Conservation (phyloP, 352 stramenopile species). For the Phytopythium sindhum region DNA sequence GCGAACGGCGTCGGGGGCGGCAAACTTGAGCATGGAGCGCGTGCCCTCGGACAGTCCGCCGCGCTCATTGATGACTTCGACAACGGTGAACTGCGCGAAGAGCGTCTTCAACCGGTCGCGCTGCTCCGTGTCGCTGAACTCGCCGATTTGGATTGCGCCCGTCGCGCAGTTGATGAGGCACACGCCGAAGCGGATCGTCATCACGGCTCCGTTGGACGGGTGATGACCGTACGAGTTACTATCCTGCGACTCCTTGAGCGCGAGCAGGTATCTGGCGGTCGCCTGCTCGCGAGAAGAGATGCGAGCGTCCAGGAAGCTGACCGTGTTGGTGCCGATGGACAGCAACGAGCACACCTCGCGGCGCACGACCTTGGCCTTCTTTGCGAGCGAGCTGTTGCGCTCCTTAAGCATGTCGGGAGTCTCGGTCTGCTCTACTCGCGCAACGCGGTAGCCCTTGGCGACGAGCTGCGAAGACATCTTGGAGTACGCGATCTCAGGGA, state of each 20-base stretch:
- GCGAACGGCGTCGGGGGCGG: slow-evolving; percentile 50
- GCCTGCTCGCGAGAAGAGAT: slow-evolving; percentile 50
- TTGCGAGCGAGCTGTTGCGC: slow-evolving; percentile 78
- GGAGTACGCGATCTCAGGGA: slow-evolving; percentile 97
- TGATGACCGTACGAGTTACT: slow-evolving; percentile 2
- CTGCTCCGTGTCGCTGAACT: slow-evolving; percentile 97
- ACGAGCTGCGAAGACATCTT: slow-evolving; percentile 96
- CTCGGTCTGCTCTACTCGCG: slow-evolving; percentile 99
- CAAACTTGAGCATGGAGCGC: slow-evolving; percentile 74
- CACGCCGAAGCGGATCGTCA: slow-evolving; percentile 87
- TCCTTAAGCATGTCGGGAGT: slow-evolving; percentile 96
- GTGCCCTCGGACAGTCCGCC: slow-evolving; percentile 61
- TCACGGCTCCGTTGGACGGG: slow-evolving; percentile 15
- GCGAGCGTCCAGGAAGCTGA: slow-evolving; percentile 91
- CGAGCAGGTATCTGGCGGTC: slow-evolving; percentile 51
- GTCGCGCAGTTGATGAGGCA: slow-evolving; percentile 94
- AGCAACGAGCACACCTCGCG: slow-evolving; percentile 96
- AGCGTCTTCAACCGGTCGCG: slow-evolving; percentile 95
- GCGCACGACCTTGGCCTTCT: slow-evolving; percentile 87
- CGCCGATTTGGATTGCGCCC: slow-evolving; percentile 91
- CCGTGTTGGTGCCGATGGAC: slow-evolving; percentile 94
- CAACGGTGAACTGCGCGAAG: slow-evolving; percentile 84
- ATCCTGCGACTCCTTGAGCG: slow-evolving; percentile 77
- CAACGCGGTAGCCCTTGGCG: slow-evolving; percentile 95
- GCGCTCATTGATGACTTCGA: slow-evolving; percentile 83